Evolutionary conservation across 495 filamentous ascomycete genomes (phyloP).

Genomic region (Aspergillus bridgeri): DNA sequence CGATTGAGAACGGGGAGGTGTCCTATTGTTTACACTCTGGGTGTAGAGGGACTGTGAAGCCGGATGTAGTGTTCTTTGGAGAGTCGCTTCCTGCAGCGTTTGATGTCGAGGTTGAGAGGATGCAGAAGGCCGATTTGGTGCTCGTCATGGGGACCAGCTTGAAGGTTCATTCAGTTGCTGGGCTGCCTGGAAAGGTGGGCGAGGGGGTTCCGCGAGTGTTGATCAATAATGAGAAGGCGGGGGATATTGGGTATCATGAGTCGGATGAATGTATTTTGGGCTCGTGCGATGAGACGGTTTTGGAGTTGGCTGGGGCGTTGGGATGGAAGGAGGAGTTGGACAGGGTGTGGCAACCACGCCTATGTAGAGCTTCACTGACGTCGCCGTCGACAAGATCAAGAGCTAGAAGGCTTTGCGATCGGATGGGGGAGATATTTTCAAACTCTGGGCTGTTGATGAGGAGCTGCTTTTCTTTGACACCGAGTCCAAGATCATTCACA

Average conservation of each 20-base stretch:
- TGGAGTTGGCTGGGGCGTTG: constrained; percentile 66
- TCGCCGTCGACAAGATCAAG: too few relatives aligned
- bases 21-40: constrained; percentile 55
- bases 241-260: constrained; percentile 60
- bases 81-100: constrained; percentile 69
- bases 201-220: constrained; percentile 65
- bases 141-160: constrained; percentile 90
- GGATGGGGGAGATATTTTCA: background rate
- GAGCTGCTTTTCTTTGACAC: background rate
- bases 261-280: constrained; percentile 67
- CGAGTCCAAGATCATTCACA: background rate
- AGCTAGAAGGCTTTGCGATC: background rate
- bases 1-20: constrained; percentile 57
- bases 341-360: constrained; percentile 41
- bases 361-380: too few relatives aligned
- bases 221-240: constrained; percentile 75
- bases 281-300: constrained; percentile 73
- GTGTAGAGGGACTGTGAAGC: constrained; percentile 82
- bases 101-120: constrained; percentile 47
- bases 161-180: constrained; percentile 78
- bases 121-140: constrained; percentile 63
- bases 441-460: background rate
- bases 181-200: constrained; percentile 54
- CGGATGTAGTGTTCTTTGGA: constrained; percentile 91
- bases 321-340: constrained; percentile 84